Base-by-base conservation (phyloP, 768 basidiomycete genomes). In the Termitomyces sp. region DNA sequence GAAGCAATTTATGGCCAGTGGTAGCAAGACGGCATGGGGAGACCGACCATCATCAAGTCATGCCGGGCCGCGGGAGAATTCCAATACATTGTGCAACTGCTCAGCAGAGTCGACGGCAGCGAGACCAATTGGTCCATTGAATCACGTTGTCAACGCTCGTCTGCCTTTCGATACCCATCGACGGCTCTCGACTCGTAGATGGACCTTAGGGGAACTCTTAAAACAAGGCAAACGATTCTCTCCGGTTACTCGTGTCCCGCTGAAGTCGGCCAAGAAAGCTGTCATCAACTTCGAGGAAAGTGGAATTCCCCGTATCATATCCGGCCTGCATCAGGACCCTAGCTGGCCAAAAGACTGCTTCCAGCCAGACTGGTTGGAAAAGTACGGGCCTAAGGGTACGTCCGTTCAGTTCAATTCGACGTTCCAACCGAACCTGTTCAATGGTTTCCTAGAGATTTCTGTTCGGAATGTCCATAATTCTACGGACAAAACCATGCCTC, bases 391-490 rank as follows among this genome's bases (percentile, higher is more conserved):
- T 25, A 32, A 59, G 35, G 62, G 66, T 74, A 60, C 38, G 66
- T 59, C 4, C 17, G 19, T 37, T 16, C 48, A 10, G 19, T 37
- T 16, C 48, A 10, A 23, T 27, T 3, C 6, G 7, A 25, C 17
- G 9, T 14, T 41, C 41, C 29, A 27, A 8, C 31, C 17, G 19
- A 5, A 12, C 23, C 10, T 42, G 54, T 19, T 21, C 54, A 12
- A n/a, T 17, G 19, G 31, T 23, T 21, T 11, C 29, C 27, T 56
- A 89, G 88, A 76, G 8, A 80, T 87, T 23, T 66, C 67, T n/a
- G 87, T 81, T 23, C 82, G 90, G 29, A 87, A 93, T 60, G 73
- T 92, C 5, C 78, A 82, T 59, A 72, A 78, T 52, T 75, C 82
- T 67, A 65, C 67, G 4, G 91, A 92, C 68, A 72, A 63, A 29